Percentiles rank a stretch among this genome's conserved stretches.
Conservation (phyloP, 2,329 filamentous ascomycete genomes). For the Verruconis gallopava region DNA sequence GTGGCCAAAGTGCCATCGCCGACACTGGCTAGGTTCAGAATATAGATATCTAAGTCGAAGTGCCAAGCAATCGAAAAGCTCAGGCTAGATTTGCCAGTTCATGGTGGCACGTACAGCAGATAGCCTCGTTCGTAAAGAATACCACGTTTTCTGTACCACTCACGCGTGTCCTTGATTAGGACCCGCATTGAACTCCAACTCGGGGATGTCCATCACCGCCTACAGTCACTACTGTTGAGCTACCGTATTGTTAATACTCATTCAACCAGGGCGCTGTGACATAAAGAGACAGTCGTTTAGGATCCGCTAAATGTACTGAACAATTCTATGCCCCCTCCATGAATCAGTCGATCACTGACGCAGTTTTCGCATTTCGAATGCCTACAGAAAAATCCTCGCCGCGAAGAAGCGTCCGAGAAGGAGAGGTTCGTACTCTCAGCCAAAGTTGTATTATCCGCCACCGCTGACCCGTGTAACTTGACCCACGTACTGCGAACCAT, state of each 20-base stretch:
- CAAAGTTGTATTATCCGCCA: conserved; percentile 11
- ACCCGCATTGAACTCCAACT: conserved; percentile 11
- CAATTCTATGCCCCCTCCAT: conserved; percentile 11
- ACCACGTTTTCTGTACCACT: conserved; percentile 73
- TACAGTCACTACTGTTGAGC: conserved; percentile 11
- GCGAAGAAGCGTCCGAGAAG: conserved; percentile 11
- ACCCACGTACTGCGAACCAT: conserved; percentile 12
- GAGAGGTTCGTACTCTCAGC: conserved; percentile 13
- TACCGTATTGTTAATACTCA: conserved; percentile 12
- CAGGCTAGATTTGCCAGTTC: conserved; percentile 62
- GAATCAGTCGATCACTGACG: conserved; percentile 12
- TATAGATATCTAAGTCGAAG: conserved; percentile 34
- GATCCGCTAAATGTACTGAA: conserved; percentile 11
- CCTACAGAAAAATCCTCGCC: conserved; percentile 12
- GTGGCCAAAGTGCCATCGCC: conserved; percentile 48
- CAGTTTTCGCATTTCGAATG: conserved; percentile 13
- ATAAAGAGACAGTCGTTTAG: too few relatives aligned
- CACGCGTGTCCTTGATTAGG: conserved; percentile 53
- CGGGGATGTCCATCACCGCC: conserved; percentile 11
- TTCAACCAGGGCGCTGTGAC: conserved; percentile 12
- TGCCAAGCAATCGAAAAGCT: conserved; percentile 32
- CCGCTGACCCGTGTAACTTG: conserved; percentile 12
- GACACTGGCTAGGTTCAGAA: conserved; percentile 47
- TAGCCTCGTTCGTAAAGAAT: conserved; percentile 81
- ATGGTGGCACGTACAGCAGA: conserved; percentile 67